These are phyloP conservation scores for Aspergillus sclerotialis DNA, from an alignment of 2,329 filamentous ascomycete species.

Conservation along the genomic window DNA sequence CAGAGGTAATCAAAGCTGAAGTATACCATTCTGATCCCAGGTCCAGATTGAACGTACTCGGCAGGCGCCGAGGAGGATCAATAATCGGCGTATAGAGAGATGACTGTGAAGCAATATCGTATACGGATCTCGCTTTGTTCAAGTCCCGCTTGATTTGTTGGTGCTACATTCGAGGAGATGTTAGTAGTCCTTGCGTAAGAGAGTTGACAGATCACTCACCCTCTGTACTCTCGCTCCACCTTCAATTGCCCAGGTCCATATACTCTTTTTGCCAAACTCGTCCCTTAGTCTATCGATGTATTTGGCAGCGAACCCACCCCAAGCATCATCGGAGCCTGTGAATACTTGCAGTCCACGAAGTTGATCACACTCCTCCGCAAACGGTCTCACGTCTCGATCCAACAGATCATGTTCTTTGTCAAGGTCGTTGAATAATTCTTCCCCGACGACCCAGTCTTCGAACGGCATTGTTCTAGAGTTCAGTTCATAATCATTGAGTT, in stretches of 20 bases:
- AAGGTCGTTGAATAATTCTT: slow-evolving; percentile 65
- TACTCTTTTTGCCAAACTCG: slow-evolving; percentile 79
- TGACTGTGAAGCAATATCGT: slow-evolving; percentile 61
- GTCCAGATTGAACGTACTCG: slow-evolving; percentile 55
- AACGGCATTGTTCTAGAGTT: slow-evolving; percentile 76
- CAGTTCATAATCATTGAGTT: slow-evolving; percentile 80
- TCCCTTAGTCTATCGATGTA: slow-evolving; percentile 76
- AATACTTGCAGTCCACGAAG: slow-evolving; percentile 82
- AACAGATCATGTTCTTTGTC: slow-evolving; percentile 79
- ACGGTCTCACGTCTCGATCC: slow-evolving; percentile 82
- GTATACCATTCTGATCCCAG: slow-evolving; percentile 67
- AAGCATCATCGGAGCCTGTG: slow-evolving; percentile 66
- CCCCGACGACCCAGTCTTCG: slow-evolving; percentile 65
- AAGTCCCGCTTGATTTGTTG: slow-evolving; percentile 58
- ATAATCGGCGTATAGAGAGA: slow-evolving; percentile 73
- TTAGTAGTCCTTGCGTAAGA: slow-evolving; percentile 1
- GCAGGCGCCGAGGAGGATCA: slow-evolving; percentile 51
- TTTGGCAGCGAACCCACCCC: slow-evolving; percentile 67
- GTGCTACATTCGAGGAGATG: slow-evolving; percentile 26
- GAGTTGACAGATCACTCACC: slow-evolving; percentile 34
- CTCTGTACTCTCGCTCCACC: slow-evolving; percentile 50
- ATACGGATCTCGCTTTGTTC: slow-evolving; percentile 68
- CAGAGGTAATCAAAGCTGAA: slow-evolving; percentile 67
- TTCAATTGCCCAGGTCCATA: slow-evolving; percentile 84
- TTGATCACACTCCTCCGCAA: slow-evolving; percentile 88